Evolutionary conservation across 2,329 filamentous ascomycete genomes (phyloP).

Genomic region (Cyphellophora europaea): DNA sequence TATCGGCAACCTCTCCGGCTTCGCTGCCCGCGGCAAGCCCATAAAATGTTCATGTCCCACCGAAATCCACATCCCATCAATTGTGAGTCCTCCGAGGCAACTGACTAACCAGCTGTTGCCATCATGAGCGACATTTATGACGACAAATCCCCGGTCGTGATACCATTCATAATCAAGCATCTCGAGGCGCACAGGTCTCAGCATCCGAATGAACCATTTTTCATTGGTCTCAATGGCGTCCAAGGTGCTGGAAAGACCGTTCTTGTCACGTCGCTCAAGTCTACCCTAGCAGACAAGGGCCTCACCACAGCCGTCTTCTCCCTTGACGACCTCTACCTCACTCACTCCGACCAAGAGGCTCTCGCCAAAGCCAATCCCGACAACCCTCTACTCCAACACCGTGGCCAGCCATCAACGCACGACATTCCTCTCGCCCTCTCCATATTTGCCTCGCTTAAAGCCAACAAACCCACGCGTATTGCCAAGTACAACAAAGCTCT

Average conservation of each 20-base stretch:
- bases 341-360: constrained; percentile 56
- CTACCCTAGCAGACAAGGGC: constrained; percentile 50
- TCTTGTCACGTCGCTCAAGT: constrained; percentile 59
- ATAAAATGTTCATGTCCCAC: too few relatives aligned
- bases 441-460: constrained; percentile 53
- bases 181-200: constrained; percentile 43
- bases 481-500: constrained; percentile 79
- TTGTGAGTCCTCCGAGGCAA: neutral
- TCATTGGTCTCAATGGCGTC: constrained; percentile 82
- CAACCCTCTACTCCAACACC: constrained; percentile 70
- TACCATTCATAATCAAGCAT: constrained; percentile 63
- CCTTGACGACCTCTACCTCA: constrained; percentile 84
- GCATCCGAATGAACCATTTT: constrained; percentile 42
- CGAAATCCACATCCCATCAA: too few relatives aligned
- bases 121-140: constrained; percentile 51
- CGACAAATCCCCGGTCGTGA: constrained; percentile 69
- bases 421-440: constrained; percentile 56
- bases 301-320: constrained; percentile 63
- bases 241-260: constrained; percentile 93
- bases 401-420: constrained; percentile 78
- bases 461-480: constrained; percentile 47
- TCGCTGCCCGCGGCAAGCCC: too few relatives aligned
- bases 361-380: constrained; percentile 56
- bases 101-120: neutral
- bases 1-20: too few relatives aligned